Evolutionary conservation across 2,329 filamentous ascomycete genomes (phyloP), one percentile per base, ranked within the genome.

Genomic region (Samsoniella hepiali): DNA sequence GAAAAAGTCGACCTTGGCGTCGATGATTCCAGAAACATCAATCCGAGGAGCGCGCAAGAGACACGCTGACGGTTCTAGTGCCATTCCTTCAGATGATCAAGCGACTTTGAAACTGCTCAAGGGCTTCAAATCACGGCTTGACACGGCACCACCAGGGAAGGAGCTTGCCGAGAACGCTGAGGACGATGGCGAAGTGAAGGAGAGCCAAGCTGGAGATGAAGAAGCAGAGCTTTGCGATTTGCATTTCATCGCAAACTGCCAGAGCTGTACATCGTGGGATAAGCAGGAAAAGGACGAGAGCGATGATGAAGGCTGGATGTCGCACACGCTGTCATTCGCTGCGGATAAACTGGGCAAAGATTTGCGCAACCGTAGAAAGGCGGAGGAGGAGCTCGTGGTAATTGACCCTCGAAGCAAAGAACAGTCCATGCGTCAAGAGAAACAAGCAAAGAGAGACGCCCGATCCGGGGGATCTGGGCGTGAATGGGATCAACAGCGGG

Each of bases 201-300:
- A 45, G 3, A 58, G 67, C 72, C 65, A 65, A 22, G 66, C 65
- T 9, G 67, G 83, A 22, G 88, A 88, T 3, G 86, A 90, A 45
- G 91, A 96, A 73, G 88, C 87, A 3, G 83, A 83, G 57, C 81
- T 96, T 4, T 99, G 95, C 72, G 95, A 98, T 74, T 78, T 99
- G 42, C 95, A 99, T 74, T 99, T 98, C 75, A 96, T 99, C 67
- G 91, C 90, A 56, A 91, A 96, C 70, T 99, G 95, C 75, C 92
- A 97, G 73, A 97, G 92, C 51, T 98, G 95, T 75, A 87, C 86
- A 64, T 85, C 89, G 0, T 97, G 93, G 92, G 90, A 96, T 71
- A 83, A 88, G 69, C 82, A 81, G 47, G 85, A 81, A 3, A 79
- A 81, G 13, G 80, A 83, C 29, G 85, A 88, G 3, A 83, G 82